Conservation (phyloP, 2,329 filamentous ascomycete genomes). For the Fusarium dlaminii region DNA sequence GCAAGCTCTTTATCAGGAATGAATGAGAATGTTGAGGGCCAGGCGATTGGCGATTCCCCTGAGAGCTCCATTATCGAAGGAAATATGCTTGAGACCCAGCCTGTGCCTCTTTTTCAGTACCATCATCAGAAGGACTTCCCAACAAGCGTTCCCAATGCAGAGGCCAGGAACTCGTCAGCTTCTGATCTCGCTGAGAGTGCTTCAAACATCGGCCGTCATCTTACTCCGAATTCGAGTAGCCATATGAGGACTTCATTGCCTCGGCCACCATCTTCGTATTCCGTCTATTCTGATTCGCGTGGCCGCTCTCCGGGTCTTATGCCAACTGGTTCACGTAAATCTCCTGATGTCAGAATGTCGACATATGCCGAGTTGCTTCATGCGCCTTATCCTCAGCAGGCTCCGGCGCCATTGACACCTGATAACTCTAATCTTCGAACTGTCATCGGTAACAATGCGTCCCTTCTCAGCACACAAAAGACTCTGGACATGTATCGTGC, state of each 20-base stretch:
- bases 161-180: constrained; percentile 58
- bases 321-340: constrained; percentile 60
- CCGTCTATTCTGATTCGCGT: constrained; percentile 74
- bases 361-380: constrained; percentile 70
- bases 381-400: constrained; percentile 82
- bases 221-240: constrained; percentile 67
- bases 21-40: constrained; percentile 58
- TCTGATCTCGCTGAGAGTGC: constrained; percentile 63
- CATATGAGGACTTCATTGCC: constrained; percentile 67
- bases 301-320: constrained; percentile 67
- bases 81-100: constrained; percentile 51
- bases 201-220: constrained; percentile 65
- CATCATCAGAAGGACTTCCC: constrained; percentile 65
- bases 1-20: constrained; percentile 64
- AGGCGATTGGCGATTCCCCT: constrained; percentile 56
- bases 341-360: constrained; percentile 62
- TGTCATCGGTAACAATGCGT: constrained; percentile 88
- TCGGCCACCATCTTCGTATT: constrained; percentile 81
- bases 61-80: constrained; percentile 62
- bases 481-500: constrained; percentile 97
- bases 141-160: constrained; percentile 55
- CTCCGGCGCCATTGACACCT: constrained; percentile 71
- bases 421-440: constrained; percentile 85
- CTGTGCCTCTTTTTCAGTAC: constrained; percentile 69
- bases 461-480: constrained; percentile 88